Conservation (phyloP, 805 yeast species). For the Wickerhamiella vanderwaltii region DNA sequence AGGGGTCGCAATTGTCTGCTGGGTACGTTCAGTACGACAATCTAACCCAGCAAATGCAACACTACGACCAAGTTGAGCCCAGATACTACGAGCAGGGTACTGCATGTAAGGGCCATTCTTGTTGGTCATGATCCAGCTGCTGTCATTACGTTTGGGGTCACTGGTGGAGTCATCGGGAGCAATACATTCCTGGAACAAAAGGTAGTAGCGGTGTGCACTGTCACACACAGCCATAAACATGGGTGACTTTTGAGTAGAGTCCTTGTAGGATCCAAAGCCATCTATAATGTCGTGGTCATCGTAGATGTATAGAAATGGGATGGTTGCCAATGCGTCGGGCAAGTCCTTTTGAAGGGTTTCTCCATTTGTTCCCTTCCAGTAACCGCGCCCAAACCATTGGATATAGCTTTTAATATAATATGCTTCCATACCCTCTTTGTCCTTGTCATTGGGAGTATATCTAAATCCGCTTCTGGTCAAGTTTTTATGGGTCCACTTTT, state of each 20-base stretch:
- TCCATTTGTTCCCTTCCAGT: conserved; percentile 61
- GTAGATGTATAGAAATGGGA: conserved; percentile 74
- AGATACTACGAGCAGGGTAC: conserved; percentile 54
- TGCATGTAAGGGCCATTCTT: conserved; percentile 56
- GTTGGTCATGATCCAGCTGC: conserved; percentile 51
- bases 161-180: conserved; percentile 35
- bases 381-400: conserved; percentile 85
- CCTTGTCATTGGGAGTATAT: conserved; percentile 27
- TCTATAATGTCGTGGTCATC: conserved; percentile 97
- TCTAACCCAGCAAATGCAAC: conserved; percentile 71
- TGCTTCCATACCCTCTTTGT: conserved; percentile 42
- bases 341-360: conserved; percentile 52
- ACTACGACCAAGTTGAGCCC: conserved; percentile 60
- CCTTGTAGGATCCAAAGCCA: conserved; percentile 84
- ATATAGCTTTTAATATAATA: conserved; percentile 66
- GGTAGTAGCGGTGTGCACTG: conserved; percentile 71
- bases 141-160: conserved; percentile 33
- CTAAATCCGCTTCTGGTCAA: conserved; percentile 28
- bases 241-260: conserved; percentile 57
- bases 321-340: conserved; percentile 66
- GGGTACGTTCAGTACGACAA: conserved; percentile 81
- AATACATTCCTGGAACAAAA: conserved; percentile 84
- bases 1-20: conserved; percentile 41
- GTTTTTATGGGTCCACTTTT: conserved; percentile 50
- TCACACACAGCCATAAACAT: conserved; percentile 64